phyloP scores from a whole-genome alignment of 164 flowering plant species.

The Liriodendron chinense region DNA sequence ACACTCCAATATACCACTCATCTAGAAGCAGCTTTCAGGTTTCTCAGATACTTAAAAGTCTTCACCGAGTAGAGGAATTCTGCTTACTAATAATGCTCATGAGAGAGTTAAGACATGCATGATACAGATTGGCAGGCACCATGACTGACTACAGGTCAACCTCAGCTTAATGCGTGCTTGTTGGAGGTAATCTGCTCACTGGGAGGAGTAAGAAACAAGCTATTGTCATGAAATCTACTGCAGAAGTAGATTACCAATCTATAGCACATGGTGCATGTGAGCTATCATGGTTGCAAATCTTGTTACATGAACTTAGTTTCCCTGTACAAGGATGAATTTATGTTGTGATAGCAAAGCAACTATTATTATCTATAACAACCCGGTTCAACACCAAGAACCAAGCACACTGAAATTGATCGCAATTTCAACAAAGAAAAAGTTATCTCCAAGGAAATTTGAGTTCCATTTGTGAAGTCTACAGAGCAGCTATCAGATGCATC shows the following conservation, averaged over 20 bases:
- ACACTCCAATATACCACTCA: too few relatives aligned
- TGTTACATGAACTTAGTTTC: neutral
- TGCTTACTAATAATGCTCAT: too few relatives aligned
- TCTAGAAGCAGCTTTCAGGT: too few relatives aligned
- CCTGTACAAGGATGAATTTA: neutral
- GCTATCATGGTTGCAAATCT: neutral
- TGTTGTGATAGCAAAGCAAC: neutral
- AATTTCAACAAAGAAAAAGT: neutral
- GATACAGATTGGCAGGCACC: neutral
- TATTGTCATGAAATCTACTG: neutral
- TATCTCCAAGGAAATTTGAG: neutral
- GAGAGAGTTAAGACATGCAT: too few relatives aligned
- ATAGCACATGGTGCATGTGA: neutral
- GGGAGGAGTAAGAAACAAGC: conserved; percentile 1
- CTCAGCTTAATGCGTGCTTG: neutral
- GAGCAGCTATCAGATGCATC: too few relatives aligned
- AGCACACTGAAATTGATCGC: neutral
- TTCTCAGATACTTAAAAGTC: too few relatives aligned
- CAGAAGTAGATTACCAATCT: neutral
- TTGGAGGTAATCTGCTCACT: neutral
- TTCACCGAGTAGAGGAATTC: too few relatives aligned
- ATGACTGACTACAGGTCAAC: neutral
- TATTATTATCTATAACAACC: neutral
- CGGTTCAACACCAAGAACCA: neutral
- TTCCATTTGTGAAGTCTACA: neutral